A percentile compares a stretch with the other conserved stretches of the same genome.
phyloP scores from a whole-genome alignment of 306 rosid genomes.

The Malus domestica region DNA sequence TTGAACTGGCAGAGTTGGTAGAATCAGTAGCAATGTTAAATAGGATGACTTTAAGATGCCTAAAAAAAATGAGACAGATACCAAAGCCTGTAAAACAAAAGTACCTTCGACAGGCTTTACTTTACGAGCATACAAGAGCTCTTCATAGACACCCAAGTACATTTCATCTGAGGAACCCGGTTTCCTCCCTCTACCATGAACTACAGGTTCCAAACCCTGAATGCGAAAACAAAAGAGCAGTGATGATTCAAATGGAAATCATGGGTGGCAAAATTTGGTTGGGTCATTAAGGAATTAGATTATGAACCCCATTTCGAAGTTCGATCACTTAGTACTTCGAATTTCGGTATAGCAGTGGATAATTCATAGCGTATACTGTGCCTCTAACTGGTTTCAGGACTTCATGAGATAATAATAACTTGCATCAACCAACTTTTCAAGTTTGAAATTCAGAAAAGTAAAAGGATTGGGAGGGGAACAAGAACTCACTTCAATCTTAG shows the following conservation, averaged over 20 bases:
- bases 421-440: neutral
- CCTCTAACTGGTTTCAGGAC: neutral
- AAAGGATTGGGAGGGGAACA: conserved; percentile 5
- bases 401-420: neutral
- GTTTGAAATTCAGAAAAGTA: neutral
- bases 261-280: neutral
- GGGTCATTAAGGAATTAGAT: neutral
- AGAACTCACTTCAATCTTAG: conserved; percentile 69
- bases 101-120: conserved; percentile 81
- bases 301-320: neutral
- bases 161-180: conserved; percentile 57
- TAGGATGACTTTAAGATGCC: neutral
- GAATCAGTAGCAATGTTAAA: neutral
- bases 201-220: conserved; percentile 81
- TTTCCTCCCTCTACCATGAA: conserved; percentile 95
- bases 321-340: neutral
- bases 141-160: conserved; percentile 73
- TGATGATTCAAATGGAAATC: neutral
- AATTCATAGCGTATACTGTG: neutral
- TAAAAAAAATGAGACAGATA: neutral
- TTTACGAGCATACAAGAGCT: conserved; percentile 86
- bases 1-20: neutral
- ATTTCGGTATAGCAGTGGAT: neutral
- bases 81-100: neutral
- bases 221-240: conserved; percentile 7